Percentiles rank a stretch among this genome's conserved stretches.
phyloP scores from a whole-genome alignment of 2,329 filamentous ascomycete genomes.

The Thielaviopsis musarum region DNA sequence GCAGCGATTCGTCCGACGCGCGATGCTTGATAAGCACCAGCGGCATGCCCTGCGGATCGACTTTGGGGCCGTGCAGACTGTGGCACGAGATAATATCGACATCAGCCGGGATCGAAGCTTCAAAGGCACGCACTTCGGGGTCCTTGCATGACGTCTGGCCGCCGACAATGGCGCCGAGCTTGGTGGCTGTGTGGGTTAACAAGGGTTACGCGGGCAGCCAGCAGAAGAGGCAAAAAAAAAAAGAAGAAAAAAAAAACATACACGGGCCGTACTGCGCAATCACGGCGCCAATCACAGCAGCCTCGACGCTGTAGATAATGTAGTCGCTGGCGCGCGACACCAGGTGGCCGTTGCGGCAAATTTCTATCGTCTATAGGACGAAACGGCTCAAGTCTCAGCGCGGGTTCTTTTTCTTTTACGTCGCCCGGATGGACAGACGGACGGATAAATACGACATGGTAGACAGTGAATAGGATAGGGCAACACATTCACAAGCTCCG shows the following conservation, averaged over 20 bases:
- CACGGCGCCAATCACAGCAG: conserved; percentile 72
- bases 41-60: conserved; percentile 78
- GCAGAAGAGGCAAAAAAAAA: conserved; percentile 12
- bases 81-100: conserved; percentile 92
- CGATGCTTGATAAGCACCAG: conserved; percentile 89
- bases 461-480: not conserved
- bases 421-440: too few relatives aligned
- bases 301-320: conserved; percentile 97
- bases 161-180: conserved; percentile 85
- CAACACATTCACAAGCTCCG: not conserved
- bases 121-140: conserved; percentile 86
- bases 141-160: conserved; percentile 98
- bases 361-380: conserved; percentile 52
- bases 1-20: conserved; percentile 57
- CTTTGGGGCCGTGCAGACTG: conserved; percentile 83
- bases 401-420: conserved; percentile 16
- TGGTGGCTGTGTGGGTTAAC: conserved; percentile 49
- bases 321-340: conserved; percentile 95
- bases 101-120: conserved; percentile 70
- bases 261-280: conserved; percentile 84
- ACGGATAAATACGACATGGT: conserved; percentile 12
- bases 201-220: not conserved
- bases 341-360: conserved; percentile 84
- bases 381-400: conserved; percentile 32
- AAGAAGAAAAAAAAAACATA: conserved; percentile 28